Conservation (phyloP, 2,329 filamentous ascomycete genomes). For the Aureobasidium sp. region DNA sequence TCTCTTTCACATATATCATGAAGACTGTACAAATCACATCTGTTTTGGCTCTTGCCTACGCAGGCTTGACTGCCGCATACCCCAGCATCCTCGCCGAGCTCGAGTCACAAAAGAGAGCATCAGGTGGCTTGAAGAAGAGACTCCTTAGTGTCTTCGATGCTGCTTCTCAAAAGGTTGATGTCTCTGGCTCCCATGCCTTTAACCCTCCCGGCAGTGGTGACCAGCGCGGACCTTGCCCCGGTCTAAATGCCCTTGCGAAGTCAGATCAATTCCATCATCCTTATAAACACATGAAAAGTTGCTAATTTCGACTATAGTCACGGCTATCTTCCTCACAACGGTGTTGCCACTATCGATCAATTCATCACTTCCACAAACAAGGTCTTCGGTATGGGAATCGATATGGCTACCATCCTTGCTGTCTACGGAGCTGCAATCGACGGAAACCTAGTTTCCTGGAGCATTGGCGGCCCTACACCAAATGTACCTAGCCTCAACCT, state of each 20-base stretch:
- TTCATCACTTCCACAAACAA: conserved; percentile 33
- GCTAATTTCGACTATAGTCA: conserved; percentile 27
- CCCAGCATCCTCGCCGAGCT: conserved; percentile 27
- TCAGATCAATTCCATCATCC: no score
- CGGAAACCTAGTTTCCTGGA: conserved; percentile 32
- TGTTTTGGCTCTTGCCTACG: conserved; percentile 22
- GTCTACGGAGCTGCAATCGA: conserved; percentile 38
- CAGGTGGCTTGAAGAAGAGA: conserved; percentile 16
- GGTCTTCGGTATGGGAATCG: conserved; percentile 39
- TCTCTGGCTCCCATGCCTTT: conserved; percentile 31
- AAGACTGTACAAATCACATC: conserved; percentile 25
- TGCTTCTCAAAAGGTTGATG: conserved; percentile 33
- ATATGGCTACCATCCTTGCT: conserved; percentile 36
- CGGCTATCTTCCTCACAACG: conserved; percentile 37
- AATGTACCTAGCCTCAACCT: conserved; percentile 25
- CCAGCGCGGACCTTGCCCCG: conserved; percentile 36
- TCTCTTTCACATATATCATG: conserved; percentile 20
- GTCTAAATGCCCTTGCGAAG: conserved; percentile 36
- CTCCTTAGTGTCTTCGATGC: conserved; percentile 32
- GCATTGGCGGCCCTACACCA: conserved; percentile 30
- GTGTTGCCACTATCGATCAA: conserved; percentile 37
- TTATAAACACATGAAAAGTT: no score
- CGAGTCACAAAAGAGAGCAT: conserved; percentile 18
- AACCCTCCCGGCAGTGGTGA: conserved; percentile 32
- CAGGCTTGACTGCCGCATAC: conserved; percentile 24